Percentiles rank a stretch among this genome's conserved stretches.
Evolutionary conservation across 306 rosid species (phyloP).

Genomic region (Parietaria judaica): DNA sequence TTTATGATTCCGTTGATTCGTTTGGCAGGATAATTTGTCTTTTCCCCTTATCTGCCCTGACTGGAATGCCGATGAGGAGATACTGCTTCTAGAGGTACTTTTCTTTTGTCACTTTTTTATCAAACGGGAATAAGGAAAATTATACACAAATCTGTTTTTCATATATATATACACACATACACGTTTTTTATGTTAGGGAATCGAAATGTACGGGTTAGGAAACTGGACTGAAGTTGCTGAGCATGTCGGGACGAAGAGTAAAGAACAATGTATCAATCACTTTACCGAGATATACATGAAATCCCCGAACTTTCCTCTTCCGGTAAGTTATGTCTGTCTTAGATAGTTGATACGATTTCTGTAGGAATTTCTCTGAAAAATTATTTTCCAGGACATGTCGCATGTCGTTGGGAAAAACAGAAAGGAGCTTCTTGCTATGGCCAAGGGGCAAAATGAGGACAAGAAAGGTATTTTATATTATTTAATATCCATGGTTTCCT

Average conservation of each 20-base stretch:
- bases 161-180: background rate
- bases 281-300: conserved; percentile 62
- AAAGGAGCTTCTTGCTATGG: conserved; percentile 97
- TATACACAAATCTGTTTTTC: conserved; percentile 10
- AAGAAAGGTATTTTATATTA: conserved; percentile 58
- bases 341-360: conserved; percentile 12
- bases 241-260: conserved; percentile 97
- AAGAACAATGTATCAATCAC: conserved; percentile 88
- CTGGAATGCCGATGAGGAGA: conserved; percentile 99
- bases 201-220: conserved; percentile 96
- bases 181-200: conserved; percentile 48
- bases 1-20: too few species aligned
- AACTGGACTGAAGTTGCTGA: conserved; percentile 98
- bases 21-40: conserved; percentile 74
- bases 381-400: conserved; percentile 75
- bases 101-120: conserved; percentile 10
- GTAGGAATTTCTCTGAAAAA: conserved; percentile 13
- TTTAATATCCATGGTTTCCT: background rate
- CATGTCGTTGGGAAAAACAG: conserved; percentile 92
- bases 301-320: conserved; percentile 81
- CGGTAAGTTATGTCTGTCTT: conserved; percentile 47
- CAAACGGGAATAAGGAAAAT: conserved; percentile 4
- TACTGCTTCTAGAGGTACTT: conserved; percentile 83
- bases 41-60: conserved; percentile 92
- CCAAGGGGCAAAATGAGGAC: conserved; percentile 86